These are phyloP conservation scores for Suillus placidus DNA, from an alignment of 768 basidiomycete species.

Conservation along the genomic window DNA sequence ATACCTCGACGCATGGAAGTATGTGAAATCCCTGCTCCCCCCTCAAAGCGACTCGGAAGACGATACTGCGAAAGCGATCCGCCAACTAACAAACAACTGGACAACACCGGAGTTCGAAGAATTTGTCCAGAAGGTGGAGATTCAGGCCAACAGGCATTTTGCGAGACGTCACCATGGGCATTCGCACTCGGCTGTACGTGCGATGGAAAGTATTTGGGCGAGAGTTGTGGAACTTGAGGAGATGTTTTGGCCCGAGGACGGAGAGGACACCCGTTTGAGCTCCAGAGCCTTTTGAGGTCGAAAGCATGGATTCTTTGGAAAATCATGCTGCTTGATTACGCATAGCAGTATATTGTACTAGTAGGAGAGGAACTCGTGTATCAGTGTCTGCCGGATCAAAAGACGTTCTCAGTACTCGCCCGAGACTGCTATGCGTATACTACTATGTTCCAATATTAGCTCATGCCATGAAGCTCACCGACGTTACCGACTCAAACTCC, in stretches of 20 bases:
- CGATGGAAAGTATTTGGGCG: constrained; percentile 53
- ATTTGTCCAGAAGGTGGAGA: constrained; percentile 55
- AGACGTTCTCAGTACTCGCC: background rate
- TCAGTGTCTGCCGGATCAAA: background rate
- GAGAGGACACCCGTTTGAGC: constrained; percentile 31
- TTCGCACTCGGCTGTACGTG: constrained; percentile 27
- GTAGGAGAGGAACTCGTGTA: background rate
- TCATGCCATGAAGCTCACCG: background rate
- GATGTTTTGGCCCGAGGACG: constrained; percentile 58
- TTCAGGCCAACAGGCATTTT: constrained; percentile 45
- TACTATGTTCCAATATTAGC: background rate
- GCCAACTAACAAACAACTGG: constrained; percentile 66
- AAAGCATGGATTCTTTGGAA: background rate
- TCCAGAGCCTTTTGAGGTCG: background rate
- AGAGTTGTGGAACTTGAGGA: constrained; percentile 63
- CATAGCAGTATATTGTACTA: background rate
- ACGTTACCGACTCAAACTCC: background rate
- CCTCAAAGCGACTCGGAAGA: constrained; percentile 13
- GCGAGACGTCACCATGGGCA: constrained; percentile 6
- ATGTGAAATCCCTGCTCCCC: constrained; percentile 36
- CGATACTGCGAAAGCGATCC: constrained; percentile 36
- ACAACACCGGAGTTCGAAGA: constrained; percentile 51
- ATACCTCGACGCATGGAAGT: constrained; percentile 70
- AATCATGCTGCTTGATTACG: background rate
- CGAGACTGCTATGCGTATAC: background rate